Evolutionary conservation across 139 green algal genomes (phyloP).

Genomic region (Chlamydomonas sp.): DNA sequence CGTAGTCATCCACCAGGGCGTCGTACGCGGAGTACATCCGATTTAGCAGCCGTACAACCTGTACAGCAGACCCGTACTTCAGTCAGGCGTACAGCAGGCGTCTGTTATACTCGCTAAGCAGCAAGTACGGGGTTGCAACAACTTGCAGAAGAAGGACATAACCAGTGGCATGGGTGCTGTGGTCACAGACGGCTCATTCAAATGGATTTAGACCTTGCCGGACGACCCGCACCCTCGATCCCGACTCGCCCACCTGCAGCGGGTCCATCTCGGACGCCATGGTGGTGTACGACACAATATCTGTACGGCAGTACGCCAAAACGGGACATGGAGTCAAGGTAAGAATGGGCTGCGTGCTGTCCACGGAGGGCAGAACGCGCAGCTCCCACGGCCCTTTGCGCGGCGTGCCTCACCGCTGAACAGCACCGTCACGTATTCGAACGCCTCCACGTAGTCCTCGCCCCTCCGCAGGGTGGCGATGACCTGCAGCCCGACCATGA

Average conservation of each 20-base stretch:
- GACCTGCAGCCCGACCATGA: not conserved
- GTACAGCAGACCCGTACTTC: not conserved
- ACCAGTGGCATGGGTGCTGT: no score
- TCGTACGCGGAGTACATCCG: slow-evolving; percentile 52
- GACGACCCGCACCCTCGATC: not conserved
- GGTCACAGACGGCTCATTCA: no score
- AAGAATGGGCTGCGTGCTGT: no score
- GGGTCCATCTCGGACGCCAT: slow-evolving; percentile 23
- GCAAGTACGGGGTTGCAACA: no score
- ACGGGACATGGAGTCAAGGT: no score
- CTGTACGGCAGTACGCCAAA: no score
- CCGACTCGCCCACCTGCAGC: slow-evolving; percentile 8
- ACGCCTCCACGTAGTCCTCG: slow-evolving; percentile 38
- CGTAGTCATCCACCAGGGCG: slow-evolving; percentile 42
- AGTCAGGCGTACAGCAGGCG: not conserved
- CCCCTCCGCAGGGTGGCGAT: slow-evolving; percentile 23
- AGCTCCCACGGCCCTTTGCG: not conserved
- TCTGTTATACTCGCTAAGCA: not conserved
- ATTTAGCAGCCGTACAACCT: slow-evolving; percentile 42
- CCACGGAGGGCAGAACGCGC: no score
- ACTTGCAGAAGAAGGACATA: no score
- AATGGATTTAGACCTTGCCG: no score
- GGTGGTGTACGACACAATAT: slow-evolving; percentile 42
- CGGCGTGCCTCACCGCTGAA: not conserved
- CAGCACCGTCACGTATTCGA: slow-evolving; percentile 37